A percentile compares a stretch with the other conserved stretches of the same genome.
Evolutionary conservation across 495 filamentous ascomycete genomes (phyloP).

Genomic region (Staphylotrichum longicolle): DNA sequence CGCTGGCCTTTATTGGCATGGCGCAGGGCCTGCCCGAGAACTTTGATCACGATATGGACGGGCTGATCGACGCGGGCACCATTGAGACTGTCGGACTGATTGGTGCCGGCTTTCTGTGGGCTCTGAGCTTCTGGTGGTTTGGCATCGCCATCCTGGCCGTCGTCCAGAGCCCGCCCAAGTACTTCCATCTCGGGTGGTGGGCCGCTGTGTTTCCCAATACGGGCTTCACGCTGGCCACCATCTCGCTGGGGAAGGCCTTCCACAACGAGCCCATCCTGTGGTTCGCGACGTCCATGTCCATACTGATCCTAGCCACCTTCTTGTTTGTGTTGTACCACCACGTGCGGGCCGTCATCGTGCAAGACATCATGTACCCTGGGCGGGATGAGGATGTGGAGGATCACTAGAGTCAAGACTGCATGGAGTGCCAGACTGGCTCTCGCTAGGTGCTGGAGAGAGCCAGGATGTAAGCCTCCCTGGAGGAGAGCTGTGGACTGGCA

Average conservation of each 20-base stretch:
- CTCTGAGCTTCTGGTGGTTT: slow-evolving; percentile 74
- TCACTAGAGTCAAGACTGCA: slow-evolving; percentile 16
- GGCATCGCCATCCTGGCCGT: slow-evolving; percentile 58
- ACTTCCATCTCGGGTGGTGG: slow-evolving; percentile 59
- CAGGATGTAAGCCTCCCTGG: not conserved
- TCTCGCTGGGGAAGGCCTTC: slow-evolving; percentile 47
- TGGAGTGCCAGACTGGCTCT: not conserved
- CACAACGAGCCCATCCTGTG: slow-evolving; percentile 44
- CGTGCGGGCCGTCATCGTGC: slow-evolving; percentile 50
- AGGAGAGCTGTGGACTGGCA: not conserved
- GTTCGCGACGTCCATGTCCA: slow-evolving; percentile 51
- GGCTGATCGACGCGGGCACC: slow-evolving; percentile 25
- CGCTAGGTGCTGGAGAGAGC: slow-evolving; percentile 1
- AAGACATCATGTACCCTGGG: slow-evolving; percentile 61
- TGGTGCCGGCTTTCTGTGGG: slow-evolving; percentile 66
- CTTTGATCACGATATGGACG: slow-evolving; percentile 35
- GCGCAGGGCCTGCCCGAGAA: slow-evolving; percentile 34
- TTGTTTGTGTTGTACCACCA: slow-evolving; percentile 55
- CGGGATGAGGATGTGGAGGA: slow-evolving; percentile 58
- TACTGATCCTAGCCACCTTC: slow-evolving; percentile 57
- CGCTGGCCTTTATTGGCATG: slow-evolving; percentile 33
- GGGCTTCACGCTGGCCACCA: slow-evolving; percentile 53
- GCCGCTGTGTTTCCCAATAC: slow-evolving; percentile 61
- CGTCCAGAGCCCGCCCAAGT: slow-evolving; percentile 47
- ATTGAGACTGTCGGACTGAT: slow-evolving; percentile 54